Base-by-base conservation (phyloP, 176 grass and related monocot species). In the Elymus sibiricus region DNA sequence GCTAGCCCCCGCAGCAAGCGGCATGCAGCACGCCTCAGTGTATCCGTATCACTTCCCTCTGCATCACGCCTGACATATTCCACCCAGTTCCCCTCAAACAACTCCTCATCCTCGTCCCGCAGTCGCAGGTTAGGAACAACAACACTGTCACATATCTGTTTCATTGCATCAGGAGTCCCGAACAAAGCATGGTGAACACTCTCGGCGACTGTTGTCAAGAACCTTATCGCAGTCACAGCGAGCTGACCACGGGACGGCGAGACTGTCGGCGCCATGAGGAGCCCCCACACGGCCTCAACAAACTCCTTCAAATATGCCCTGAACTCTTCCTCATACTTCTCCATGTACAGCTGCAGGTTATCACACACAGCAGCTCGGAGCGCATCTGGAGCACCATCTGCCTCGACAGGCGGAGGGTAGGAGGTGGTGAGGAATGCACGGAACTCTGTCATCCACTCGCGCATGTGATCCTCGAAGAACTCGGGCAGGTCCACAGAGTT, bases 401-500 rank as follows among this genome's bases (percentile, higher is more conserved):
- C 84, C 84, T 98, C 96, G 2, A 92, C 51, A 3, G 88, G 55
- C 13, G 70, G 87, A 2, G 91, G 66, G 74, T 94, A 98, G 47
- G 91, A 73, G 70, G 89, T 94, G 51, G 90, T 93, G 32, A 98
- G 93, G 89, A 94, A 98, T 7, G 89, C 75, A 43, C 86, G 90
- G 75, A 98, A 95, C 83, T 94, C 92, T 2, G 92, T 90, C 96
- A 98, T 98, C 96, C 96, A 98, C 82, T 98, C 90, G 11, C 75
- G 86, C 96, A 98, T 94, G 88, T 98, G 94, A 79, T 98, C 96
- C 86, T 98, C 96, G 15, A 98, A 98, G 84, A 98, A 98, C 77
- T 98, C 96, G 1, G 96, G 96, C 35, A 98, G 91, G 39, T 98
- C 96, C 44, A 98, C 79, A 6, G 96, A 95, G 79, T 98, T 98